Base-by-base conservation (phyloP, 306 rosid genomes). In the Senna tora region DNA sequence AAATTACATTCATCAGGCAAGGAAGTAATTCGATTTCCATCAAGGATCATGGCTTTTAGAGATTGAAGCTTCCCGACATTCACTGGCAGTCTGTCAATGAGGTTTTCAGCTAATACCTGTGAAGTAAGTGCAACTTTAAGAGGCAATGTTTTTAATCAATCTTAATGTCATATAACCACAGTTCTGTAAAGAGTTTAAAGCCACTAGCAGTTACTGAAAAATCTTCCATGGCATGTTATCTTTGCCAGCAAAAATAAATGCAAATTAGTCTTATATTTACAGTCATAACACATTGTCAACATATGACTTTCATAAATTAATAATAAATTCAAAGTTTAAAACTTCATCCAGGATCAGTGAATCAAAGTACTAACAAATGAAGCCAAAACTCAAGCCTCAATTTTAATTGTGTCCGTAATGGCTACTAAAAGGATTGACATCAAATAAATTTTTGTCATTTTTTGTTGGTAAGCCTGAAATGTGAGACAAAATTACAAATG, bases 1-100 rank as follows among this genome's bases (percentile, higher is more conserved):
- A 67, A 80, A 85, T 88, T 89, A 95, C 99, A 83, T 91, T 95
- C 99, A 95, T 95, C 99, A 49, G 96, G 99, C 80, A 95, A 89
- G 79, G 93, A 80, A 30, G 92, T 66, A 47, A 91, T 84, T 68
- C 83, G 87, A 76, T 95, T 95, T 67, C 92, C 95, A 73, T 95
- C 99, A 77, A 91, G 89, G 33, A 76, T 82, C 90, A 95, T 72
- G 65, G 90, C 79, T 79, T 91, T 95, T 34, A 95, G 78, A 78
- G 96, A 89, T 55, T 89, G 96, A 43, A 95, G 91, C 81, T 95
- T 95, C 77, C 96, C 97, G 86, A 95, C 68, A 84, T 87, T 92
- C 74, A 88, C 81, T 17, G 99, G 99, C 38, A 95, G 82, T 72
- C 87, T 86, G 67, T 86, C 93, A 58, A 95, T 87, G 82, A 89